Conservation (phyloP, 2,329 filamentous ascomycete species). For the Trichoderma atrobrunneum region DNA sequence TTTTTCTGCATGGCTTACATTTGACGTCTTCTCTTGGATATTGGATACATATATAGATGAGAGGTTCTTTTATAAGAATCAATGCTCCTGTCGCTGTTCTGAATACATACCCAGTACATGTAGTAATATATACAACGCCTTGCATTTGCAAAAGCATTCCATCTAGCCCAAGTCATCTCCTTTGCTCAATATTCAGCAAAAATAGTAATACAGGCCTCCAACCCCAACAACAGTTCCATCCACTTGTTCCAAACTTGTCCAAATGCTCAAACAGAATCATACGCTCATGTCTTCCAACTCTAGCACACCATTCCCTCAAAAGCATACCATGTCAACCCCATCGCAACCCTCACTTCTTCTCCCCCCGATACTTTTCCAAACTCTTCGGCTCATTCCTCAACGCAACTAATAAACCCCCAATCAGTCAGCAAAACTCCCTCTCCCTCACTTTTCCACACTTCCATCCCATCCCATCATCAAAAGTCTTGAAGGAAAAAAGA, state of each 20-base stretch:
- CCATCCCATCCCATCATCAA: neutral
- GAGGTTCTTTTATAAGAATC: neutral
- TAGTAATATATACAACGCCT: neutral
- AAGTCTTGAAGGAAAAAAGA: neutral
- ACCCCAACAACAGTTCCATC: neutral
- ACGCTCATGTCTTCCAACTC: no score
- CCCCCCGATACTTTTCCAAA: constrained; percentile 22
- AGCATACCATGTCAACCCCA: no score
- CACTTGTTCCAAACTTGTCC: neutral
- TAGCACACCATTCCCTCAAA: no score
- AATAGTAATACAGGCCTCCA: no score
- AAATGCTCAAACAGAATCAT: neutral
- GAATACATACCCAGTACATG: neutral
- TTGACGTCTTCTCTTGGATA: no score
- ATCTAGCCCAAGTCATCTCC: neutral
- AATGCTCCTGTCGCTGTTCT: neutral
- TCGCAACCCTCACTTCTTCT: neutral
- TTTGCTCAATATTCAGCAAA: neutral
- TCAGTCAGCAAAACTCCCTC: neutral
- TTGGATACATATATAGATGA: neutral
- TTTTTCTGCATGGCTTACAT: no score
- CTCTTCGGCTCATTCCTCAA: constrained; percentile 32
- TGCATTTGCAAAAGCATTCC: neutral
- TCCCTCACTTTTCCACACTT: no score
- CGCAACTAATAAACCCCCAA: constrained; percentile 27